phyloP scores from a whole-genome alignment of 352 stramenopile genomes.

The Globisporangium parvum region DNA sequence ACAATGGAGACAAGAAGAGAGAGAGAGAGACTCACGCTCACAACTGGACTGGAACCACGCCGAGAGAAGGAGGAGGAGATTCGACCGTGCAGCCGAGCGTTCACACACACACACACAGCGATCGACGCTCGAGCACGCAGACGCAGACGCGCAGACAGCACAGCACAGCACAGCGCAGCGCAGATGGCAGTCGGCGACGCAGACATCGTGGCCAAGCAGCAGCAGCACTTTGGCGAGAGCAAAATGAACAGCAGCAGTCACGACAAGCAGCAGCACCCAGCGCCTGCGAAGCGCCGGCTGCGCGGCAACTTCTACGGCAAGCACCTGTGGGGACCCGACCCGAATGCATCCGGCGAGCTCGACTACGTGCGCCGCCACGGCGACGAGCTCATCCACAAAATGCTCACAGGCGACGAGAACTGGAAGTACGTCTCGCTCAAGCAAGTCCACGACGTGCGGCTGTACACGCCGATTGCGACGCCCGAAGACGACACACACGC shows the following conservation, averaged over 20 bases:
- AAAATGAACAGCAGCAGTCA: background rate
- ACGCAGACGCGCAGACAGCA: no score
- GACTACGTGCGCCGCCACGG: conserved; percentile 55
- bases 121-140: no score
- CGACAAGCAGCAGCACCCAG: background rate
- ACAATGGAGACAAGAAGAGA: no score
- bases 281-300: conserved; percentile 8
- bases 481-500: conserved; percentile 10
- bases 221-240: background rate
- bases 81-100: no score
- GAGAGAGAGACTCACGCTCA: no score
- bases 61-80: no score
- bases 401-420: conserved; percentile 43
- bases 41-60: no score
- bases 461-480: conserved; percentile 45
- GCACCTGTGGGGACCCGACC: conserved; percentile 36
- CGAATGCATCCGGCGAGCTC: conserved; percentile 29
- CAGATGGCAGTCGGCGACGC: no score
- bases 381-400: conserved; percentile 31
- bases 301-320: conserved; percentile 26
- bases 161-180: no score
- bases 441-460: conserved; percentile 55
- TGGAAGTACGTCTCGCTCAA: conserved; percentile 44
- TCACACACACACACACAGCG: no score
- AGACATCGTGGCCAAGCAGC: background rate